Conservation (phyloP, 2,329 filamentous ascomycete genomes). For the Fusarium sp. region DNA sequence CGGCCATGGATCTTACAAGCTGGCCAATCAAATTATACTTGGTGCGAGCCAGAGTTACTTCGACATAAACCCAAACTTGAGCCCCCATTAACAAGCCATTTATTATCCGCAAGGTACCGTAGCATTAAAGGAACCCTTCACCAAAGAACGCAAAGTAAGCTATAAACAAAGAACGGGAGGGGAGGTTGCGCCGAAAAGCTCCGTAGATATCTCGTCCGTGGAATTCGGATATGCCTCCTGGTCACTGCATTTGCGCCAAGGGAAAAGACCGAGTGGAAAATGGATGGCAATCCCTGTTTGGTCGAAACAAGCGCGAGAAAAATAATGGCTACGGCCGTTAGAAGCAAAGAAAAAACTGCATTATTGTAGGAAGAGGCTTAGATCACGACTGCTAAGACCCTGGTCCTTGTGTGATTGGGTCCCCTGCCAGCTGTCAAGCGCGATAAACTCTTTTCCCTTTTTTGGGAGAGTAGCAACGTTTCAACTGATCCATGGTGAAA, state of each 20-base stretch:
- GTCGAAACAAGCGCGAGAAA: slow-evolving; percentile 37
- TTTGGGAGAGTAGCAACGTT: slow-evolving; percentile 27
- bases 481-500: slow-evolving; percentile 11
- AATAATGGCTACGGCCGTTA: neutral
- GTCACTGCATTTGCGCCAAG: neutral
- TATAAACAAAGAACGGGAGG: neutral
- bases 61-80: neutral
- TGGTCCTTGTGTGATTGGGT: slow-evolving; percentile 23
- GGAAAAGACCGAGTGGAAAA: slow-evolving; percentile 6
- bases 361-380: slow-evolving; percentile 2
- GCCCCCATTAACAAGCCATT: neutral
- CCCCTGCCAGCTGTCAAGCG: slow-evolving; percentile 23
- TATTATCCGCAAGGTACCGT: neutral
- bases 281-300: slow-evolving; percentile 20
- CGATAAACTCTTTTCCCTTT: slow-evolving; percentile 3
- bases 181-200: neutral
- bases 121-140: neutral
- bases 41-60: slow-evolving; percentile 7
- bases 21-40: neutral
- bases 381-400: slow-evolving; percentile 11
- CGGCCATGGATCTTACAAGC: neutral
- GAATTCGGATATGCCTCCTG: neutral
- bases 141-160: neutral
- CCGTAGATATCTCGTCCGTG: neutral
- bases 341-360: neutral